Evolutionary conservation across 257 asterid species (phyloP).

Genomic region (Solanum paucissectum): DNA sequence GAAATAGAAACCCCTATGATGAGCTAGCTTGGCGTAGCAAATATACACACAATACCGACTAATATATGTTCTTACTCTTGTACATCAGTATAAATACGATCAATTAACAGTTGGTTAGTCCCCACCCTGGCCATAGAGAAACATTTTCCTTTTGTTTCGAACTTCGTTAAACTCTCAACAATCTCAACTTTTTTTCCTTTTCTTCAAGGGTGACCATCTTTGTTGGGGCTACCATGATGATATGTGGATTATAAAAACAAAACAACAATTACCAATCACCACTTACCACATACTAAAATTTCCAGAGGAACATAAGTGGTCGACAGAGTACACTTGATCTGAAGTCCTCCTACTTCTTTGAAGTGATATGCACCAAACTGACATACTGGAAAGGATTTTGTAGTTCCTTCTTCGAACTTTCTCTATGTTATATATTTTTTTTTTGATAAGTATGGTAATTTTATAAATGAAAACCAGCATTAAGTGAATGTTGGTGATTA

Average conservation of each 20-base stretch:
- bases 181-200: not conserved
- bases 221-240: not conserved
- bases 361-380: not conserved
- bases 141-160: not conserved
- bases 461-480: not conserved
- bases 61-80: not conserved
- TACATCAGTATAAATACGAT: not conserved
- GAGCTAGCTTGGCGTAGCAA: not conserved
- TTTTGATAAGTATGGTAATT: not conserved
- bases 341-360: not conserved
- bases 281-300: not conserved
- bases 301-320: not conserved
- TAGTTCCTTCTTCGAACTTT: not conserved
- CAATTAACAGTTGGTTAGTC: not conserved
- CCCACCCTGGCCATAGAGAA: not conserved
- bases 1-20: not conserved
- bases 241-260: not conserved
- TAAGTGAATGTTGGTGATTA: not conserved
- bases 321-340: not conserved
- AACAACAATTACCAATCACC: not conserved
- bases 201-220: not conserved
- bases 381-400: not conserved
- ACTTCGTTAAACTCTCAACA: not conserved
- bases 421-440: not conserved
- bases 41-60: not conserved